phyloP scores from a whole-genome alignment of 495 filamentous ascomycete genomes.

The Halenospora varia region DNA sequence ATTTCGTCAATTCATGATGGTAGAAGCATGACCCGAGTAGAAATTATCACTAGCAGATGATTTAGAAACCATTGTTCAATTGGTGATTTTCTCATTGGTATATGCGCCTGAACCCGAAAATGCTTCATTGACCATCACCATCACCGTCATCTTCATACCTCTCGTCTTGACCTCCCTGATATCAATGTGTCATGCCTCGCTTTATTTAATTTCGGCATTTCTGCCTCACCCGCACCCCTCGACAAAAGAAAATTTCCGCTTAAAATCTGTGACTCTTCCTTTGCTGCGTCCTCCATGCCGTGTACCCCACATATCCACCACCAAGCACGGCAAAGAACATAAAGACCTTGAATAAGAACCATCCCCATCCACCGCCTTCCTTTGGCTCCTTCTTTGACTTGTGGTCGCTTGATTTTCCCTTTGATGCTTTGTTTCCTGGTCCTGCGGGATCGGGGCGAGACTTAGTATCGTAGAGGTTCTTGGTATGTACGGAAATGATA shows the following conservation, averaged over 20 bases:
- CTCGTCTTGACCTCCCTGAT: too few species aligned
- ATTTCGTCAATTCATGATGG: too few species aligned
- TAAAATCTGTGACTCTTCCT: slow-evolving; percentile 72
- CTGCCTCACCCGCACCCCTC: background rate
- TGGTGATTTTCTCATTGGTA: slow-evolving; percentile 5
- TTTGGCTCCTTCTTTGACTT: slow-evolving; percentile 35
- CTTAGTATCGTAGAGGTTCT: slow-evolving; percentile 78
- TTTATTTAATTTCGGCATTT: too few species aligned
- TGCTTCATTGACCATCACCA: slow-evolving; percentile 1
- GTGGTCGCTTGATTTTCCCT: slow-evolving; percentile 30
- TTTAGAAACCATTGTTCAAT: background rate
- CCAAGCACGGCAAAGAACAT: slow-evolving; percentile 65
- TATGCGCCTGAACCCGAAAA: slow-evolving; percentile 16
- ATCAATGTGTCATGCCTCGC: too few species aligned
- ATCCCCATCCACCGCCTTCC: slow-evolving; percentile 69
- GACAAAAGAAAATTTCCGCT: background rate
- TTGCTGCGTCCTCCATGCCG: slow-evolving; percentile 70
- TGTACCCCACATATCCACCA: slow-evolving; percentile 80
- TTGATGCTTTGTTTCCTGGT: slow-evolving; percentile 14
- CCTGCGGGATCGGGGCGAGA: slow-evolving; percentile 1
- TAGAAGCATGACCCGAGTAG: too few species aligned
- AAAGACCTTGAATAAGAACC: slow-evolving; percentile 87
- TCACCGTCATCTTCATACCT: background rate
- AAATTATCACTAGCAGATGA: background rate
- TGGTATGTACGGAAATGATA: slow-evolving; percentile 81